Percentiles rank a stretch among this genome's conserved stretches.
Conservation (phyloP, 2,329 filamentous ascomycete species). For the Phoma sp. region DNA sequence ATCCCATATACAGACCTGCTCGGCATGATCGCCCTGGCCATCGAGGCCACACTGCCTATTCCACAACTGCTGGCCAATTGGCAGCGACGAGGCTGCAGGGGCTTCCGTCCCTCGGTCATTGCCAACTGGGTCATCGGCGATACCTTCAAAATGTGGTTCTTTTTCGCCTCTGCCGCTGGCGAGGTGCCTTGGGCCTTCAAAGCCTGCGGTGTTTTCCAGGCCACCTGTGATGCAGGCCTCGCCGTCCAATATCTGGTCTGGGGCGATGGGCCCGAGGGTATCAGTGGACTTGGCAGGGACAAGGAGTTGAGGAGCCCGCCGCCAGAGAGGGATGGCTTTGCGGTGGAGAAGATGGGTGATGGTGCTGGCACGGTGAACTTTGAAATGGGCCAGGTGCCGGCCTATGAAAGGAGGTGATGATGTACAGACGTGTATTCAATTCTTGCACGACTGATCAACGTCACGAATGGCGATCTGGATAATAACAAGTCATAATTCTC, state of each 20-base stretch:
- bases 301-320: slow-evolving; percentile 36
- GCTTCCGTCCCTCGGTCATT: slow-evolving; percentile 77
- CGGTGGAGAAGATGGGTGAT: slow-evolving; percentile 20
- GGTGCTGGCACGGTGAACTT: slow-evolving; percentile 18
- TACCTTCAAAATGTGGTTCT: slow-evolving; percentile 78
- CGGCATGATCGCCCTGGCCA: slow-evolving; percentile 76
- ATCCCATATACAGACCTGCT: slow-evolving; percentile 69
- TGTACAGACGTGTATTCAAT: too few species aligned
- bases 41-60: slow-evolving; percentile 82
- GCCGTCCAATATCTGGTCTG: slow-evolving; percentile 70
- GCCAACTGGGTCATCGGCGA: slow-evolving; percentile 81
- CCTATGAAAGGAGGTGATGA: slow-evolving; percentile 30
- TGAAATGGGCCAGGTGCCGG: slow-evolving; percentile 25
- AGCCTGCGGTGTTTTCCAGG: slow-evolving; percentile 81
- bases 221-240: slow-evolving; percentile 74
- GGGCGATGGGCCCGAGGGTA: slow-evolving; percentile 35
- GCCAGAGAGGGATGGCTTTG: slow-evolving; percentile 23
- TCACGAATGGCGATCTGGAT: too few species aligned
- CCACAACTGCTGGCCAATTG: slow-evolving; percentile 79
- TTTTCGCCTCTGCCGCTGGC: slow-evolving; percentile 75
- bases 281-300: slow-evolving; percentile 16
- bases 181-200: slow-evolving; percentile 80
- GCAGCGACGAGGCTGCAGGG: slow-evolving; percentile 72
- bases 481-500: too few species aligned
- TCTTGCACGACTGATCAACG: too few species aligned